Percentiles rank a stretch among this genome's conserved stretches.
Evolutionary conservation across 805 yeast genomes (phyloP).

Genomic region (Pichia cabralensis): DNA sequence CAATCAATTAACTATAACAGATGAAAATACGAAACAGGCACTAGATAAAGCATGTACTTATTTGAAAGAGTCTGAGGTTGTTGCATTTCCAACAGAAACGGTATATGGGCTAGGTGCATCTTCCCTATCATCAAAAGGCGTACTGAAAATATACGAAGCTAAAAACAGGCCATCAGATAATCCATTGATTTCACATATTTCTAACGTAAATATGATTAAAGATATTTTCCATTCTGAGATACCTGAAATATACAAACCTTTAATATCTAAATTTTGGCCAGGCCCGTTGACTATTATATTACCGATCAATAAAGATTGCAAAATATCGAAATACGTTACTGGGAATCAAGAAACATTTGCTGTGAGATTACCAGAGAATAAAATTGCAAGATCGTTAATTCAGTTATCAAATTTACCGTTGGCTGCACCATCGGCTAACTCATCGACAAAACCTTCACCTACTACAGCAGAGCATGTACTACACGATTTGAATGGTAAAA

Average conservation of each 20-base stretch:
- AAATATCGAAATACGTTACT: slow-evolving; percentile 68
- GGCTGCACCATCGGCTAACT: slow-evolving; percentile 97
- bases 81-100: slow-evolving; percentile 95
- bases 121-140: slow-evolving; percentile 64
- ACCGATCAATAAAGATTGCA: slow-evolving; percentile 41
- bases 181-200: slow-evolving; percentile 84
- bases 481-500: slow-evolving; percentile 67
- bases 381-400: slow-evolving; percentile 84
- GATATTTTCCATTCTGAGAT: slow-evolving; percentile 46
- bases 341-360: slow-evolving; percentile 88
- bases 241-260: slow-evolving; percentile 57
- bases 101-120: slow-evolving; percentile 95
- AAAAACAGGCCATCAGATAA: slow-evolving; percentile 94
- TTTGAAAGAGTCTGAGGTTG: slow-evolving; percentile 44
- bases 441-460: slow-evolving; percentile 92
- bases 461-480: slow-evolving; percentile 80
- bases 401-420: slow-evolving; percentile 77
- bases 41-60: slow-evolving; percentile 50
- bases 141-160: slow-evolving; percentile 68
- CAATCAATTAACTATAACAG: slow-evolving; percentile 29
- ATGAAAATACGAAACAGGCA: slow-evolving; percentile 40
- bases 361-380: slow-evolving; percentile 78
- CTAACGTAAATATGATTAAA: slow-evolving; percentile 64
- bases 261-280: slow-evolving; percentile 80
- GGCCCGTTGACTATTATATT: slow-evolving; percentile 87